Conservation (phyloP, 768 basidiomycete species). For the Termitomyces titanicus region DNA sequence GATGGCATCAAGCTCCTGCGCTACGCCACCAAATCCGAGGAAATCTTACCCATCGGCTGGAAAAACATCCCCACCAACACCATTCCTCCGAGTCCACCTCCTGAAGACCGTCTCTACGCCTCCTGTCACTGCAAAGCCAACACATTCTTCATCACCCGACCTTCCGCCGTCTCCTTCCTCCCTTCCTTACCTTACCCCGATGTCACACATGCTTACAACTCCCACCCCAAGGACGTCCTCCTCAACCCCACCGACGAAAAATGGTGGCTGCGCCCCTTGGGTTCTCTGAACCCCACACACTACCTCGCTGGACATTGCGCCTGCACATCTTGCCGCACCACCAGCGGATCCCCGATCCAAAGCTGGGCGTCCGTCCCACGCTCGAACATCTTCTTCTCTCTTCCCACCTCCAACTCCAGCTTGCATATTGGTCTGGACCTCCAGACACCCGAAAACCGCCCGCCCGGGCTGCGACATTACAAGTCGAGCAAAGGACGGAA, state of each 20-base stretch:
- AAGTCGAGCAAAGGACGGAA: slow-evolving; percentile 18
- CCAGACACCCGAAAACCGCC: slow-evolving; percentile 9
- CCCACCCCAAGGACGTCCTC: slow-evolving; percentile 5
- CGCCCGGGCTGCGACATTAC: slow-evolving; percentile 22
- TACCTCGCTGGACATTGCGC: slow-evolving; percentile 25
- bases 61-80: not conserved
- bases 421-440: slow-evolving; percentile 15
- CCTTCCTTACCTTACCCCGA: slow-evolving; percentile 19
- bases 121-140: slow-evolving; percentile 16
- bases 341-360: slow-evolving; percentile 22
- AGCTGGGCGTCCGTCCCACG: slow-evolving; percentile 23
- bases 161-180: slow-evolving; percentile 10
- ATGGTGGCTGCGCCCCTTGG: slow-evolving; percentile 24
- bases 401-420: not conserved
- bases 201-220: slow-evolving; percentile 13
- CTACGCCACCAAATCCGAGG: not conserved
- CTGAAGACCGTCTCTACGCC: slow-evolving; percentile 7
- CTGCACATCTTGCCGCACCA: slow-evolving; percentile 22
- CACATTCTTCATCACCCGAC: slow-evolving; percentile 16
- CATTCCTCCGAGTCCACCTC: too few relatives aligned
- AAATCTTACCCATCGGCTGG: slow-evolving; percentile 10
- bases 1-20: slow-evolving; percentile 12
- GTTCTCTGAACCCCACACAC: slow-evolving; percentile 13
- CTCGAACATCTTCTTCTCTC: slow-evolving; percentile 18
- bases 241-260: slow-evolving; percentile 17